Conservation (phyloP, 495 filamentous ascomycete species). For the Tuber melanosporum region DNA sequence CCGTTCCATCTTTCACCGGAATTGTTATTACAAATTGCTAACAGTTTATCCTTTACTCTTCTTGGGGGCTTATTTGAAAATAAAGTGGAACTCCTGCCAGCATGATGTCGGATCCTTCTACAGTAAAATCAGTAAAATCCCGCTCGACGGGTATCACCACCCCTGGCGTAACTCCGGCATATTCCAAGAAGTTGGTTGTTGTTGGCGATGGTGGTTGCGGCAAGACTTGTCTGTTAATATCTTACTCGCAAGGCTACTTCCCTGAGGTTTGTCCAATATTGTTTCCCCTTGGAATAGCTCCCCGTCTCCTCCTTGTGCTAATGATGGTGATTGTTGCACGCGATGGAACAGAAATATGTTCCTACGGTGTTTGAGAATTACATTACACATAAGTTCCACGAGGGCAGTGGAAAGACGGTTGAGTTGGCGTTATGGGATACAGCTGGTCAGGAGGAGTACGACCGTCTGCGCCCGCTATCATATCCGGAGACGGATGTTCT, state of each 20-base stretch:
- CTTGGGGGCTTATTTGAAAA: slow-evolving; percentile 1
- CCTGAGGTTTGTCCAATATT: slow-evolving; percentile 66
- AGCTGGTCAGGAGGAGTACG: slow-evolving; percentile 97
- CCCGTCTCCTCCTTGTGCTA: background rate
- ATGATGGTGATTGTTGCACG: slow-evolving; percentile 6
- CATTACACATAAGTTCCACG: slow-evolving; percentile 90
- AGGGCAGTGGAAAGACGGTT: slow-evolving; percentile 78
- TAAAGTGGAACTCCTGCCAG: slow-evolving; percentile 36
- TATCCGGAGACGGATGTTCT: slow-evolving; percentile 97
- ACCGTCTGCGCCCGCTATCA: slow-evolving; percentile 86
- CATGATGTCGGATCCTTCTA: slow-evolving; percentile 40
- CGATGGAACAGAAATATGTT: slow-evolving; percentile 81
- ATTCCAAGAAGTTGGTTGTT: slow-evolving; percentile 98
- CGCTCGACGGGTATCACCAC: slow-evolving; percentile 39
- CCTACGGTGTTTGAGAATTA: slow-evolving; percentile 99
- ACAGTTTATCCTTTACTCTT: slow-evolving; percentile 16
- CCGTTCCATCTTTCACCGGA: background rate
- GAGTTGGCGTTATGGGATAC: slow-evolving; percentile 98
- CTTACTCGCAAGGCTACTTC: slow-evolving; percentile 95
- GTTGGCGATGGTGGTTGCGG: slow-evolving; percentile 97
- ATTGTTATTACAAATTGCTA: slow-evolving; percentile 5
- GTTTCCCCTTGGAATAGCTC: background rate
- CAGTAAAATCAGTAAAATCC: slow-evolving; percentile 27
- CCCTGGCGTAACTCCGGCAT: slow-evolving; percentile 64
- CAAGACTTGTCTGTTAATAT: slow-evolving; percentile 97